Evolutionary conservation across 1,284 basidiomycete genomes (phyloP).

Genomic region (Irpex sp.): DNA sequence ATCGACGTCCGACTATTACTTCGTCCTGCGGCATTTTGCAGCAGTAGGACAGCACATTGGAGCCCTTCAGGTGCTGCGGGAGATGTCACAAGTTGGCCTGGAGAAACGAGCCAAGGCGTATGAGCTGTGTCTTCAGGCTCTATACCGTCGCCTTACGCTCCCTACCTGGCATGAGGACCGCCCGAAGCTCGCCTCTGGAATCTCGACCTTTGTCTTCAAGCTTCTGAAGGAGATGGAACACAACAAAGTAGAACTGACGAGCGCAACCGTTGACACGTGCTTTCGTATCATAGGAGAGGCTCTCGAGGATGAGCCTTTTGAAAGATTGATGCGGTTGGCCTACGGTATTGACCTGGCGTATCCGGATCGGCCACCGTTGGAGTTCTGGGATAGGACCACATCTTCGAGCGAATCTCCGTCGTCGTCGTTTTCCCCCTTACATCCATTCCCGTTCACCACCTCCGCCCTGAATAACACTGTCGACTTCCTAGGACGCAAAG

Average conservation of each 20-base stretch:
- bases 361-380: constrained; percentile 57
- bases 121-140: constrained; percentile 57
- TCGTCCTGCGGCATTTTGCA: constrained; percentile 66
- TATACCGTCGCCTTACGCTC: constrained; percentile 58
- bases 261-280: constrained; percentile 56
- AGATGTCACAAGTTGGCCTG: constrained; percentile 42
- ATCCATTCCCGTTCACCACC: constrained; percentile 52
- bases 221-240: constrained; percentile 53
- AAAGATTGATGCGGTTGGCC: constrained; percentile 50
- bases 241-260: constrained; percentile 41
- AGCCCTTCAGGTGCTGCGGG: constrained; percentile 52
- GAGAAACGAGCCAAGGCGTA: constrained; percentile 50
- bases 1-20: constrained; percentile 62
- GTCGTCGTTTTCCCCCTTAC: constrained; percentile 18
- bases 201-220: constrained; percentile 40
- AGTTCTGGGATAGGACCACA: constrained; percentile 25
- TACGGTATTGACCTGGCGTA: constrained; percentile 72
- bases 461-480: constrained; percentile 64
- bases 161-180: constrained; percentile 39
- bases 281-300: constrained; percentile 65
- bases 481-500: constrained; percentile 56
- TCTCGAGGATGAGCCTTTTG: constrained; percentile 46
- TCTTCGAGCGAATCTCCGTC: neutral
- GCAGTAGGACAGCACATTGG: constrained; percentile 61
- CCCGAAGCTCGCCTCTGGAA: constrained; percentile 31